Evolutionary conservation across 371 early-diverging fungal genomes (phyloP), one percentile per base, ranked within the genome.

Genomic region (Capillidium heterosporum): DNA sequence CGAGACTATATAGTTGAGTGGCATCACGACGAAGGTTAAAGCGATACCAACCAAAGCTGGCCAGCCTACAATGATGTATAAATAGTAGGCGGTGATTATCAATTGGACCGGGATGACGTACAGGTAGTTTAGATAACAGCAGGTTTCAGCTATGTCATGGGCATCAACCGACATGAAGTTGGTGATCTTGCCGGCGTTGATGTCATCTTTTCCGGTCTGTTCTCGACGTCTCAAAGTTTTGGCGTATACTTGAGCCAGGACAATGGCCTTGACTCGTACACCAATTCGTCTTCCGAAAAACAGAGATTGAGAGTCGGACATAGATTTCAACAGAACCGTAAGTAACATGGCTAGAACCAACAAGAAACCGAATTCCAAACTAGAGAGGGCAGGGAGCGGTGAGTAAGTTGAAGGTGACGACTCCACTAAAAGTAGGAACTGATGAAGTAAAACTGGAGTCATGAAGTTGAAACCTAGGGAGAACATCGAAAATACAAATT

Each of bases 141-240:
- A 68, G 10, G 75, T 42, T 19, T 68, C 64, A 15, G 72, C 61
- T 4, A 80, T 49, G n/a, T 71, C 61, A 21, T 77, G 69, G 2
- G 84, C 80, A 65, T 90, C 88, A 3, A 85, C 80, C 32, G 78
- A 72, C 84, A 85, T 84, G 59, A 89, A 60, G 60, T 90, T 87
- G 19, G 81, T 81, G 57, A 88, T 85, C 64, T 84, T 85, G 4
- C 90, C 90, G 0, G 67, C 60, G 46, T 68, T 67, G 13, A 64
- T 48, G 59, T 17, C 63, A 13, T 61, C 61, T 1, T 61, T 56
- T 11, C 66, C 66, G 1, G 69, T 65, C 47, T 68, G 64, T 54
- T 79, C 77, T 31, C 73, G 68, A 50, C 78, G 72, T 28, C 71
- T 67, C 11, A 81, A 62, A 0, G 78, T 62, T 57, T 81, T 81